Conservation (phyloP, 768 basidiomycete species). For the Agrocybe praecox region DNA sequence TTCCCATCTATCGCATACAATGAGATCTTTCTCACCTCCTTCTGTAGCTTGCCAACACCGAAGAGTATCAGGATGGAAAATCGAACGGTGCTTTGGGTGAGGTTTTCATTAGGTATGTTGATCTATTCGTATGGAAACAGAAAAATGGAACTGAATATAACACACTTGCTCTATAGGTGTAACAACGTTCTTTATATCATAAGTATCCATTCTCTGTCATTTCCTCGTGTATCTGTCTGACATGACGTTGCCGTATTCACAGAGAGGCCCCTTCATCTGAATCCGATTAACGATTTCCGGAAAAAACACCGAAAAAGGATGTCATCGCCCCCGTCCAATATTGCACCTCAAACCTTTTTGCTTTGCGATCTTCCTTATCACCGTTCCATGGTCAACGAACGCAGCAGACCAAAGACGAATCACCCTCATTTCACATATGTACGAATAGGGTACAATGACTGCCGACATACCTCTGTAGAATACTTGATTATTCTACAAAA, state of each 20-base stretch:
- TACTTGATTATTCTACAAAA: neutral
- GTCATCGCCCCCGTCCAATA: neutral
- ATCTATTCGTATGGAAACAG: slow-evolving; percentile 1
- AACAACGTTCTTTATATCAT: slow-evolving; percentile 97
- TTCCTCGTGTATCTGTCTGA: neutral
- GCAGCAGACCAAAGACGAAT: neutral
- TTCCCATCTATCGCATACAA: neutral
- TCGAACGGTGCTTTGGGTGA: slow-evolving; percentile 97
- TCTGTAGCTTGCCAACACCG: slow-evolving; percentile 92
- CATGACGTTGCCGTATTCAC: slow-evolving; percentile 43
- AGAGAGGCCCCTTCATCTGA: slow-evolving; percentile 71
- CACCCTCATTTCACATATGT: neutral
- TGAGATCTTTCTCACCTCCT: neutral
- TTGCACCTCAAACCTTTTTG: neutral
- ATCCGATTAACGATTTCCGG: slow-evolving; percentile 18
- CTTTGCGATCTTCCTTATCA: neutral
- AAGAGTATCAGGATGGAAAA: slow-evolving; percentile 95
- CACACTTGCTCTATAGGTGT: slow-evolving; percentile 52
- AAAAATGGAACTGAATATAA: slow-evolving; percentile 1
- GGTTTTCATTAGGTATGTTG: slow-evolving; percentile 91
- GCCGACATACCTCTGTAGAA: neutral
- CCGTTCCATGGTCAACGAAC: neutral
- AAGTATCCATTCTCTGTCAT: slow-evolving; percentile 45
- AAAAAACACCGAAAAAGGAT: neutral
- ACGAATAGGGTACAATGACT: neutral